Evolutionary conservation across 768 basidiomycete species (phyloP), one percentile per base, ranked within the genome.

Genomic region (Mycena epipterygia): DNA sequence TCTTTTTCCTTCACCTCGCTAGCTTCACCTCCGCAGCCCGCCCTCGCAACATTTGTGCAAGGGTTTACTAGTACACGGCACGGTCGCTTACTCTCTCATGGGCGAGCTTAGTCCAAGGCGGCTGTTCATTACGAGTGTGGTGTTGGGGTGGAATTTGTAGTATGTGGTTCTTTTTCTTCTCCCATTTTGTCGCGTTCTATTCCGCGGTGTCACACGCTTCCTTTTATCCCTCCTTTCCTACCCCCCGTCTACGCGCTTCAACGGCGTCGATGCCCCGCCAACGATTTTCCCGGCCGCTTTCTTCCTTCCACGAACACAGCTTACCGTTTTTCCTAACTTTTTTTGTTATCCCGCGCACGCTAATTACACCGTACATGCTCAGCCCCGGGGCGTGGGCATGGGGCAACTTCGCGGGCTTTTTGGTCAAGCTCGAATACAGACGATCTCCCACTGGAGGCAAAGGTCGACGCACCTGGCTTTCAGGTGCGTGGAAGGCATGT

Each of bases 341-440:
- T 23, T 27, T 27, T 7, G 11, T 23, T 27, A 74, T 74, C 32
- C 57, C 72, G 46, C 68, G 70, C 63, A 59, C 65, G 37, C 70
- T 74, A 16, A 60, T 74, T 37, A 71, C 73, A 25, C 73, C 71
- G 29, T 74, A 74, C 73, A 74, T 74, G 73, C 70, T 74, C 61
- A 74, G 72, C 67, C 73, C 73, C 19, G 56, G 56, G 41, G 33
- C 17, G 12, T 74, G 73, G 73, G 64, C 72, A 63, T 74, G 73
- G 73, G 27, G 62, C 48, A 74, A 74, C 65, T 72, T 61, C 41
- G 58, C 71, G 6, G 73, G 70, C 39, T 74, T 74, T 63, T 74
- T 62, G n/a, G n/a, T n/a, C n/a, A n/a, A n/a, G n/a, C n/a, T n/a
- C n/a, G n/a, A n/a, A n/a, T n/a, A n/a, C n/a, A n/a, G n/a, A n/a